Evolutionary conservation across 2,329 filamentous ascomycete species (phyloP), one percentile per base, ranked within the genome.

Genomic region (Aspergillus tamarii): DNA sequence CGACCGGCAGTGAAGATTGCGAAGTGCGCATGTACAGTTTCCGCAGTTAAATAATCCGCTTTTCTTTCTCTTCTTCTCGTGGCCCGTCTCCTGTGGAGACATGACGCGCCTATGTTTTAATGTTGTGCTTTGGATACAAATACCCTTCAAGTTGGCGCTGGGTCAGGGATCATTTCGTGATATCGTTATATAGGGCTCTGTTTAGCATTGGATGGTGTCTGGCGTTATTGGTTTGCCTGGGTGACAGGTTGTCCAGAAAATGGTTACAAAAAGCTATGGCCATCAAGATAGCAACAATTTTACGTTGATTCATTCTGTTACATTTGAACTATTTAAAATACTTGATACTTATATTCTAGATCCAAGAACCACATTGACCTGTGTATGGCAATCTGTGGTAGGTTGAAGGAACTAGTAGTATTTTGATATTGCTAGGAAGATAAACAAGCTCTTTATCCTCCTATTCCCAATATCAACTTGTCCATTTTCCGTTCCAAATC

Each of bases 1-100:
- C 93, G 34, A 96, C 91, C 70, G 95, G 94, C 7, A 93, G 94
- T 72, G 95, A 98, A 77, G 95, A 99, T 76, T 92, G 92, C 67
- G 93, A 96, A 72, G 92, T 97, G 39, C 84, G 94, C 59, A 84
- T 99, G 72, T 93, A 94, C 77, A 91, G 89, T 72, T 94, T 94
- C 73, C 77, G 75, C n/a, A 78, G 74, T 59, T 78, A 57, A 65
- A 55, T 45, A 34, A 26, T 64, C 50, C 3, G 28, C n/a, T 57
- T 30, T 64, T 41, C 21, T 60, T 16, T 23, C 59, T 39, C 50
- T 28, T 50, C 34, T 67, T 64, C 53, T 59, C 57, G 61, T 63
- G 62, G 45, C 43, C 7, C 39, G 36, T 36, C 55, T 57, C 36
- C 55, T 46, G 55, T 30, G 55, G 55, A 46, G 55, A 23, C 21